Base-by-base conservation (phyloP, 306 rosid species). In the Mucuna pruriens region DNA sequence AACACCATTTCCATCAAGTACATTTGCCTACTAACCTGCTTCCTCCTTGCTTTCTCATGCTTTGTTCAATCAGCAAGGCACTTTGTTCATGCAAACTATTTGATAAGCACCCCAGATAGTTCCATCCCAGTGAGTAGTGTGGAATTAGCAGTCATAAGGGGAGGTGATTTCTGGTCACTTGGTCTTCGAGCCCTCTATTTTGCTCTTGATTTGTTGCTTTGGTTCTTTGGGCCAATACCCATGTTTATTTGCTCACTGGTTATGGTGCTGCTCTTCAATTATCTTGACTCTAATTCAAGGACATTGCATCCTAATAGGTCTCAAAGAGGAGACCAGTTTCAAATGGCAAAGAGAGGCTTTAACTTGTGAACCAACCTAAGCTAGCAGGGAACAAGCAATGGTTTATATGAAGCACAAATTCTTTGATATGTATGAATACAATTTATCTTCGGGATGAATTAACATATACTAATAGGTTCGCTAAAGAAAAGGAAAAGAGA, bases 151-250 rank as follows among this genome's bases (percentile, higher is more conserved):
- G 92, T 94, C 2, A 90, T 94, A 78, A 86, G 97, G 9, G 98
- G 95, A 6, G 72, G 94, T 63, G 89, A 91, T 71, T 91, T 90
- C 74, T 91, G 98, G 98, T 84, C 90, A 69, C 88, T 91, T 4
- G 98, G 98, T 34, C 90, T 91, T 44, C 36, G 97, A 71, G 89
- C 98, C 1, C 89, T 91, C 9, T 94, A 91, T 75, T 91, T 90
- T 75, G 97, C 98, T 39, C 89, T 94, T 0, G 63, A 86, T 62
- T 65, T 94, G 76, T 39, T 94, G 48, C 93, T 91, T 6, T 94
- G 98, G 98, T 88, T 94, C 84, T 94, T 91, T 55, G 97, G 97
- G 34, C 97, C 98, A 13, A 91, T 94, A n/a, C 97, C 98, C 0
- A 91, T 89, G 97, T 89, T 91, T 72, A 31, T 80, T 75, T 89